These are phyloP conservation scores for Clavariopsis aquatica DNA, from an alignment of 495 filamentous ascomycete species.

Conservation along the genomic window DNA sequence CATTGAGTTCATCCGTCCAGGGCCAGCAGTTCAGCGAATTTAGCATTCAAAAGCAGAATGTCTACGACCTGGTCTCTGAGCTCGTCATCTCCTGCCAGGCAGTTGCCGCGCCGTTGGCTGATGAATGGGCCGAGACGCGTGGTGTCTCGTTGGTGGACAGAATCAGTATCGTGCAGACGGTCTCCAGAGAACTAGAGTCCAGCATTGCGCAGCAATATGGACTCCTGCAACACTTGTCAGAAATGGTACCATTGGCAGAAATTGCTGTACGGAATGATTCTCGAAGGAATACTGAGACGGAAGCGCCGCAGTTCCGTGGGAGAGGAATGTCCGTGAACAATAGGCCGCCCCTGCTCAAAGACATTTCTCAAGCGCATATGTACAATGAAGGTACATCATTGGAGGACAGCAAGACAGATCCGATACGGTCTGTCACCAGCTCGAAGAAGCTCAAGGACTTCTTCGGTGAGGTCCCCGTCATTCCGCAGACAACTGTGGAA, in stretches of 20 bases:
- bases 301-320: constrained; percentile 18
- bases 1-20: constrained; percentile 71
- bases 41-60: constrained; percentile 80
- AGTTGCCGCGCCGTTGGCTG: constrained; percentile 82
- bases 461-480: constrained; percentile 79
- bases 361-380: constrained; percentile 58
- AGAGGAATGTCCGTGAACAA: constrained; percentile 32
- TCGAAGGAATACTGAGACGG: constrained; percentile 33
- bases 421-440: constrained; percentile 54
- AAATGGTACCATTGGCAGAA: constrained; percentile 63
- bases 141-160: constrained; percentile 90
- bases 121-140: constrained; percentile 93
- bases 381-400: constrained; percentile 65
- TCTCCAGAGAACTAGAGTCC: constrained; percentile 77
- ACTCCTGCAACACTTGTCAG: constrained; percentile 81
- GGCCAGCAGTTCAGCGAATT: constrained; percentile 88
- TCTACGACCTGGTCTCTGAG: constrained; percentile 91
- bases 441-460: constrained; percentile 83
- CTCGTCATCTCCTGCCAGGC: constrained; percentile 82
- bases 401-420: constrained; percentile 52
- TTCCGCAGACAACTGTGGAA: constrained; percentile 56
- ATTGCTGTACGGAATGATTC: constrained; percentile 49
- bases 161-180: constrained; percentile 71
- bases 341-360: constrained; percentile 40
- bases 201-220: constrained; percentile 85